Evolutionary conservation across 805 yeast genomes (phyloP), one percentile per base, ranked within the genome.

Genomic region (Candida stauntonica): DNA sequence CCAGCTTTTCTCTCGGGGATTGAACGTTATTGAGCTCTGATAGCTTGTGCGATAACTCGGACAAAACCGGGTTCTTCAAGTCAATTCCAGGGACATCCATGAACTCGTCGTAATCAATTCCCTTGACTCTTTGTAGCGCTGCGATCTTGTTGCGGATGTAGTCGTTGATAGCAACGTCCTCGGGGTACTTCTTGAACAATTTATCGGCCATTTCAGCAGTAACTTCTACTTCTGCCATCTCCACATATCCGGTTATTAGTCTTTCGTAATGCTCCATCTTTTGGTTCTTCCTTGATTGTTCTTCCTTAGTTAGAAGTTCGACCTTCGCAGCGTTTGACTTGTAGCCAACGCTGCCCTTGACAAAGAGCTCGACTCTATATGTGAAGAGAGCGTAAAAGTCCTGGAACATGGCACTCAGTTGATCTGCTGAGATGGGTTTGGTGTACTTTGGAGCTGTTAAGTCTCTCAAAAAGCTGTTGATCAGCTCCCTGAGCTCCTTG

Each of bases 371-470:
- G 2, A 44, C 35, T 11, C 24, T 33, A 6, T 32, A 7, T 8
- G 30, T 34, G 33, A 51, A 48, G 7, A 33, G 26, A 14, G 19
- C 7, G 34, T 54, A 55, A 33, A 52, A 54, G 21, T 45, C 42
- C 27, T 50, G 53, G 24, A 55, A 52, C 32, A 47, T 26, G 3
- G 21, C 13, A 11, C 47, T 36, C 19, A 54, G 17, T 18, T 52
- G 45, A 1, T 39, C 43, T 6, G 50, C 42, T 1, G 46, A 37
- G 28, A 52, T 37, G 6, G 60, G 60, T 23, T 29, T 45, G 17
- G 35, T 24, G 28, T 52, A 47, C 26, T 48, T 54, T 4, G 60
- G 60, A 15, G 36, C 31, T 15, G 31, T 44, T 7, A 54, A 31
- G 18, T 55, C 60, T 9, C 30, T 36, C 11, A 46, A 16, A 30